Evolutionary conservation across 139 green algal species (phyloP).

Genomic region (Desmodesmus armatus): DNA sequence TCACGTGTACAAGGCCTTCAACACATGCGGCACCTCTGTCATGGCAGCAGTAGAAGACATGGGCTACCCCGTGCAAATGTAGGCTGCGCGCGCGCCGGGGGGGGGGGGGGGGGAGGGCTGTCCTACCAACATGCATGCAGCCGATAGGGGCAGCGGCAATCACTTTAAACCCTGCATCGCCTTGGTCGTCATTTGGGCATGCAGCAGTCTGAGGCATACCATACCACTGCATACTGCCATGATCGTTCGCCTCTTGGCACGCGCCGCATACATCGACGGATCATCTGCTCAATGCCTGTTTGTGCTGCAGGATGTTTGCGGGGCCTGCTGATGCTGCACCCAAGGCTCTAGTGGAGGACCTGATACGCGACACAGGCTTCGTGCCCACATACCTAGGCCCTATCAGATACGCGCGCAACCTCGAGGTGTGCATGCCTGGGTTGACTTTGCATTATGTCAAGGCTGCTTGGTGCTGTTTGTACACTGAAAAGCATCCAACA

Average conservation of each 20-base stretch:
- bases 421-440: too few species aligned
- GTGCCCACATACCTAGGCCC: conserved; percentile 40
- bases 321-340: background rate
- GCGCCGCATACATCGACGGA: background rate
- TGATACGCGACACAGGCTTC: conserved; percentile 41
- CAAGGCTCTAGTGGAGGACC: background rate
- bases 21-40: conserved; percentile 35
- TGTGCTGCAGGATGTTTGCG: background rate
- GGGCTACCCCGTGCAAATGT: conserved; percentile 28
- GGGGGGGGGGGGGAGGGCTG: too few species aligned
- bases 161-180: background rate
- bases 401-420: conserved; percentile 48
- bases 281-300: background rate
- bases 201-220: background rate
- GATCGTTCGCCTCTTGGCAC: background rate
- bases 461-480: background rate
- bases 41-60: conserved; percentile 30
- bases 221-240: background rate
- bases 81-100: conserved; percentile 45
- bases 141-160: background rate
- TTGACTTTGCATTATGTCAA: background rate
- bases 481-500: background rate
- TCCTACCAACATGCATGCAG: background rate
- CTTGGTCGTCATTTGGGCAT: background rate
- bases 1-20: conserved; percentile 51